Base-by-base conservation (phyloP, 495 filamentous ascomycete species). In the Pseudoneurospora amorphoporcata region DNA sequence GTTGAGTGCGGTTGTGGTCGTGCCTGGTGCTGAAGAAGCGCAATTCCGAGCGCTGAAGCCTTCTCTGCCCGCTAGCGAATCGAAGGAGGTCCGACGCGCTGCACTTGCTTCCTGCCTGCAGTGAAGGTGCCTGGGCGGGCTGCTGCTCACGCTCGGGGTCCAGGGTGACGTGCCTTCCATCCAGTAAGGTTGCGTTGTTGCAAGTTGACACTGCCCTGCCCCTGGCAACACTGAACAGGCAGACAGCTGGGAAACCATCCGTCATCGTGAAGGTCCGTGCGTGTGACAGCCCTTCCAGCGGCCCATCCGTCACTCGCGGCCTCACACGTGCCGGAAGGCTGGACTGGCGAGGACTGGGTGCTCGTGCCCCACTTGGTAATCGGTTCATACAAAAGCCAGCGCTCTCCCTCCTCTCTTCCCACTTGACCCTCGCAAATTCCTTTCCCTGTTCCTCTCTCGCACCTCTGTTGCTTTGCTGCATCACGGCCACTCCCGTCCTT, bases 381-480 rank as follows among this genome's bases (percentile, higher is more conserved):
- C 69, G 53, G 47, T 79, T 78, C 70, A 74, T 78, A 79, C 75
- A 80, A 80, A 80, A 79, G 71, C 72, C 37, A 43, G 61, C 42
- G 75, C 72, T 73, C 71, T 73, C 71, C 71, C 53, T 74, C 72
- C 41, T 69, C 41, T 69, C 58, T 72, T 68, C 17, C 32, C 43
- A 37, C 58, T 72, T 70, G 58, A 23, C 45, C 17, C 47, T 39
- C 72, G n/a, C 65, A 40, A 45, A 39, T 47, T 29, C 61, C 58
- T 45, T 61, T 71, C 45, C 35, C n/a, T 69, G 37, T 58, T 68
- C 29, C 39, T 70, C 65, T 70, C 40, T 69, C 35, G 45, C 58
- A 72, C 40, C 39, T 72, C 47, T 61, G 32, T 23, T 37, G 32
- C n/a, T 35, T 10, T 71, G 39, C 39, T 53, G 23, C 47, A 1